Evolutionary conservation across 371 early-diverging fungal species (phyloP).

Genomic region (Smittium mucronatum): DNA sequence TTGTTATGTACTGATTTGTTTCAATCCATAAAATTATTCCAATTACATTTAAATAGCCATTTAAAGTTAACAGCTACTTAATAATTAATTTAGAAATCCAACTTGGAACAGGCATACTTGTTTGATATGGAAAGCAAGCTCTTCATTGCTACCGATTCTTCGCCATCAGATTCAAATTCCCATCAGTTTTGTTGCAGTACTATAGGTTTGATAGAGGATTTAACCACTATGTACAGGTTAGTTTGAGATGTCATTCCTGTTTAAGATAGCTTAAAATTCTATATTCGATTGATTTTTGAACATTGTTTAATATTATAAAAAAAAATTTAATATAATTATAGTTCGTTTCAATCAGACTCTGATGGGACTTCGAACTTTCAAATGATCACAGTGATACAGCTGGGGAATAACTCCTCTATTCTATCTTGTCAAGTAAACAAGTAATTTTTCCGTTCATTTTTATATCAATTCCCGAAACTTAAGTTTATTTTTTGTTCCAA

Average conservation of each 20-base stretch:
- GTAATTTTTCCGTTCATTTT: not conserved
- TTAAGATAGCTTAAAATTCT: not conserved
- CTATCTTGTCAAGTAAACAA: conserved; percentile 26
- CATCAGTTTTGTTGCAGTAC: conserved; percentile 89
- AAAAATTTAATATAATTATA: too few species aligned
- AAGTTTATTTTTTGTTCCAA: not conserved
- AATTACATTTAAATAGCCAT: too few species aligned
- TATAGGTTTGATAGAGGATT: conserved; percentile 85
- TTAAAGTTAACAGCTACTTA: not conserved
- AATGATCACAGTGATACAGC: conserved; percentile 16
- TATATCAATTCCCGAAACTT: not conserved
- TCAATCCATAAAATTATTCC: not conserved
- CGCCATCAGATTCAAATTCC: conserved; percentile 83
- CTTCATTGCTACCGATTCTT: conserved; percentile 87
- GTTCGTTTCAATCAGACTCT: conserved; percentile 1
- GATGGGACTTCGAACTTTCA: conserved; percentile 3
- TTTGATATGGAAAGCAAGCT: conserved; percentile 82
- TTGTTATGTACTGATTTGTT: conserved; percentile 40
- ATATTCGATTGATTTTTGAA: not conserved
- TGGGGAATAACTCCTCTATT: conserved; percentile 15
- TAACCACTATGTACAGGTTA: conserved; percentile 53
- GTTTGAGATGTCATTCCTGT: not conserved
- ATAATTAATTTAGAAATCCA: conserved; percentile 54
- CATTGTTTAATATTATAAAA: too few species aligned
- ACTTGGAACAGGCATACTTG: conserved; percentile 88